phyloP scores from a whole-genome alignment of 768 basidiomycete genomes.

The Polyporus arcularius region DNA sequence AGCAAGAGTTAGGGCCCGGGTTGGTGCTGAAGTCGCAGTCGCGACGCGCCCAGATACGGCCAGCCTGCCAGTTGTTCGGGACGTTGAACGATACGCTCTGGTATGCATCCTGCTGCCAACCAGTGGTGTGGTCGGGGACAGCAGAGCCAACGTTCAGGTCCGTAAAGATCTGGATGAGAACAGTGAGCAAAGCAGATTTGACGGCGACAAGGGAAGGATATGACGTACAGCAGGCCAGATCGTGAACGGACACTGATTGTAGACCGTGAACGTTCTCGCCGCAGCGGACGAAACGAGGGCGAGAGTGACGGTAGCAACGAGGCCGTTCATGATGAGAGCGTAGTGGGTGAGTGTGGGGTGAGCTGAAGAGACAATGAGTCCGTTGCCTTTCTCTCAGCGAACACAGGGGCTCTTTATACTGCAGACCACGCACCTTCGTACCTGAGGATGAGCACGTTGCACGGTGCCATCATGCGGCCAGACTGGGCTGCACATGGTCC shows the following conservation, averaged over 20 bases:
- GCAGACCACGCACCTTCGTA: too few species aligned
- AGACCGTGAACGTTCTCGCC: slow-evolving; percentile 38
- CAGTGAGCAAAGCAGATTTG: not conserved
- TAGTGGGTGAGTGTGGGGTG: not conserved
- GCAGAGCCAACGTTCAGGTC: slow-evolving; percentile 34
- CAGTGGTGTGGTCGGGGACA: slow-evolving; percentile 31
- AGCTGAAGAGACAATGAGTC: not conserved
- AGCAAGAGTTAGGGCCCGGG: slow-evolving; percentile 35
- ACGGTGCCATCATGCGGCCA: not conserved
- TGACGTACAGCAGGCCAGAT: slow-evolving; percentile 40
- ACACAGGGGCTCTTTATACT: too few species aligned
- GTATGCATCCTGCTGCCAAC: slow-evolving; percentile 30
- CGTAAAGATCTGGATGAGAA: slow-evolving; percentile 29
- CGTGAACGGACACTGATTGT: slow-evolving; percentile 44
- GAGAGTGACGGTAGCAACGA: slow-evolving; percentile 15
- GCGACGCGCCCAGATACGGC: slow-evolving; percentile 36
- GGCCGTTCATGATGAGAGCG: slow-evolving; percentile 6
- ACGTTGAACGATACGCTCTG: slow-evolving; percentile 32
- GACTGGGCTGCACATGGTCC: too few species aligned
- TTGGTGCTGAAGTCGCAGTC: slow-evolving; percentile 12
- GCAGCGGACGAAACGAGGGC: slow-evolving; percentile 3
- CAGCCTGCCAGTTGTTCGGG: slow-evolving; percentile 39
- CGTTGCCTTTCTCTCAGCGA: not conserved
- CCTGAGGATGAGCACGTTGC: not conserved
- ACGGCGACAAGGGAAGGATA: not conserved